These are phyloP conservation scores for Plasmodium knowlesi DNA, from an alignment of 169 alveolate species.

Conservation along the genomic window DNA sequence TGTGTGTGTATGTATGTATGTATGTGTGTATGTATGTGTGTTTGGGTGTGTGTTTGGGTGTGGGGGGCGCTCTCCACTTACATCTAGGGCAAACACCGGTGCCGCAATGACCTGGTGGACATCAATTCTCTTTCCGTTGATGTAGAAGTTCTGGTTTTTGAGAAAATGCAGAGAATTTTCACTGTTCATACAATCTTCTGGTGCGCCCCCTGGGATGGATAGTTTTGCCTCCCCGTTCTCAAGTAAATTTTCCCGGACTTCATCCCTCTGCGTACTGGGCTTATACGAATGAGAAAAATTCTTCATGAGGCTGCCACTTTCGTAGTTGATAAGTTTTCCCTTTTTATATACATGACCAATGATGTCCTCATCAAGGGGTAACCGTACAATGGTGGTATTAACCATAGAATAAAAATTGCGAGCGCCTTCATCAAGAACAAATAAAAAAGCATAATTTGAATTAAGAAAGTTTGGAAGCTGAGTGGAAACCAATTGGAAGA, in stretches of 20 bases:
- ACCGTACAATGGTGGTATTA: not conserved
- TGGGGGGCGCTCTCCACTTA: not conserved
- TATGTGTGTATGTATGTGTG: no score
- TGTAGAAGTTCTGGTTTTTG: not conserved
- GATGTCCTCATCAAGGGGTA: constrained; percentile 16
- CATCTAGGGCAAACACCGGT: constrained; percentile 35
- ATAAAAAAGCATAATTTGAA: constrained; percentile 65
- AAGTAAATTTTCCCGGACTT: not conserved
- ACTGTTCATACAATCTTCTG: not conserved
- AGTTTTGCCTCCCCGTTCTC: not conserved
- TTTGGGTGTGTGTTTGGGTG: no score
- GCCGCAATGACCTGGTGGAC: constrained; percentile 25
- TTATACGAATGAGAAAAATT: not conserved
- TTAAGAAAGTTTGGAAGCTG: constrained; percentile 15
- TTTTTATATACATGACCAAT: constrained; percentile 15
- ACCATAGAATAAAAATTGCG: not conserved
- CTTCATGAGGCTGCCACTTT: not conserved
- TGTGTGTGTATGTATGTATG: no score
- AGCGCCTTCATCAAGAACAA: constrained; percentile 7
- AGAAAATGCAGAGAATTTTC: not conserved
- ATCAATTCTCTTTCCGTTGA: constrained; percentile 12
- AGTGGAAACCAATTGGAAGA: constrained; percentile 10
- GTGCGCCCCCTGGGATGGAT: not conserved
- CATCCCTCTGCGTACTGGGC: not conserved
- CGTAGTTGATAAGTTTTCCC: constrained; percentile 28